Evolutionary conservation across 805 yeast species (phyloP).

Genomic region (Candida chilensis): DNA sequence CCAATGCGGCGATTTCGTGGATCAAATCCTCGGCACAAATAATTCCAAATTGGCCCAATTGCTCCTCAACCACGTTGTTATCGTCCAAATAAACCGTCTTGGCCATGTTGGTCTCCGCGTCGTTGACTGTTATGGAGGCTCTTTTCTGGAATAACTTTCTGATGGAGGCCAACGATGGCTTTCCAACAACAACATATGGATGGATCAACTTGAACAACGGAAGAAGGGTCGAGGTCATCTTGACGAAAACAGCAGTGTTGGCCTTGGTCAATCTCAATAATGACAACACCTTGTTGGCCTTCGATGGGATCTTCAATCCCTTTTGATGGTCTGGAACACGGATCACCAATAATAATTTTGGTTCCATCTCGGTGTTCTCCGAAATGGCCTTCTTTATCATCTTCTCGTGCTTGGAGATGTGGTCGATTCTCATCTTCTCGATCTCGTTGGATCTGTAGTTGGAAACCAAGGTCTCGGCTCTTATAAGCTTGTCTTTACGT

Average conservation of each 20-base stretch:
- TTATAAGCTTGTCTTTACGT: slow-evolving; percentile 45
- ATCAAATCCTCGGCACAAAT: slow-evolving; percentile 78
- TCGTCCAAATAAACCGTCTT: slow-evolving; percentile 52
- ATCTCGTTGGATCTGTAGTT: slow-evolving; percentile 56
- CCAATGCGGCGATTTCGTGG: slow-evolving; percentile 57
- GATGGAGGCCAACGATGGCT: slow-evolving; percentile 64
- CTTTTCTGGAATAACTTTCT: slow-evolving; percentile 72
- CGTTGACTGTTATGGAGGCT: slow-evolving; percentile 41
- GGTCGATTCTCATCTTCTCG: slow-evolving; percentile 58
- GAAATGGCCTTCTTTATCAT: slow-evolving; percentile 20
- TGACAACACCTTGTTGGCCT: slow-evolving; percentile 49
- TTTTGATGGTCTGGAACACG: slow-evolving; percentile 53
- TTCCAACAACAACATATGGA: slow-evolving; percentile 68
- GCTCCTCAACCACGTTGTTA: slow-evolving; percentile 68
- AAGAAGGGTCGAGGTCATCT: slow-evolving; percentile 46
- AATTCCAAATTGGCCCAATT: slow-evolving; percentile 51
- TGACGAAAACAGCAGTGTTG: slow-evolving; percentile 68
- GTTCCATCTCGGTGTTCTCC: slow-evolving; percentile 13
- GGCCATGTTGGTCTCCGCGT: slow-evolving; percentile 14
- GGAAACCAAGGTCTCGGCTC: slow-evolving; percentile 70
- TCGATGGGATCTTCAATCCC: slow-evolving; percentile 57
- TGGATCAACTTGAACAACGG: slow-evolving; percentile 60
- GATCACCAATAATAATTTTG: slow-evolving; percentile 53
- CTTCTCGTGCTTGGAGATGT: slow-evolving; percentile 49
- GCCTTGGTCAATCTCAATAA: slow-evolving; percentile 50